phyloP scores from a whole-genome alignment of 1,284 basidiomycete genomes.

The Rhizoctonia solani region DNA sequence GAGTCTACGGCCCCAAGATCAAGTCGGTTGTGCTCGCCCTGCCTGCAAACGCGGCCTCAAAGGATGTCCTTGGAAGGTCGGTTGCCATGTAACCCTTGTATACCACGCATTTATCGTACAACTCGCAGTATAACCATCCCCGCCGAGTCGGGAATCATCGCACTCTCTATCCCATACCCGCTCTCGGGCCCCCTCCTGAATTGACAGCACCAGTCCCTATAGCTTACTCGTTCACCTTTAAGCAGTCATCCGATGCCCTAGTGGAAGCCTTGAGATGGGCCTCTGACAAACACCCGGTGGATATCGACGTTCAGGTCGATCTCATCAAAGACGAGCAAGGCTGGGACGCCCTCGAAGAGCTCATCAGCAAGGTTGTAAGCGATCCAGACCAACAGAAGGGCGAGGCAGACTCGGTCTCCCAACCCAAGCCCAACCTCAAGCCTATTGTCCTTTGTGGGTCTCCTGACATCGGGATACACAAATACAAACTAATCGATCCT shows the following conservation, averaged over 20 bases:
- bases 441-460: constrained; percentile 76
- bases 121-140: constrained; percentile 36
- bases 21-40: constrained; percentile 48
- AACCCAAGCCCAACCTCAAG: constrained; percentile 21
- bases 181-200: constrained; percentile 4
- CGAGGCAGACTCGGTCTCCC: constrained; percentile 45
- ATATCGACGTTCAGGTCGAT: constrained; percentile 65
- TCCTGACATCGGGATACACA: constrained; percentile 35
- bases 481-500: constrained; percentile 35
- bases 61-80: constrained; percentile 46
- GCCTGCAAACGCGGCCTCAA: constrained; percentile 15
- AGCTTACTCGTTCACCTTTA: constrained; percentile 62
- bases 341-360: constrained; percentile 75
- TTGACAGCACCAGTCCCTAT: constrained; percentile 50
- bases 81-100: constrained; percentile 43
- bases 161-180: constrained; percentile 44
- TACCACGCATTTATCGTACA: constrained; percentile 2
- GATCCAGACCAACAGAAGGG: constrained; percentile 42
- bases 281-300: constrained; percentile 62
- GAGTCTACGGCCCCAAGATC: constrained; percentile 51
- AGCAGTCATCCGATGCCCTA: constrained; percentile 52
- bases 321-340: constrained; percentile 49
- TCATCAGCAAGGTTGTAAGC: constrained; percentile 65
- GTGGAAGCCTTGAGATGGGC: constrained; percentile 65
- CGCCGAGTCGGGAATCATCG: constrained; percentile 46